Evolutionary conservation across 1,284 basidiomycete genomes (phyloP), one percentile per base, ranked within the genome.

Genomic region (Inonotus obliquus): DNA sequence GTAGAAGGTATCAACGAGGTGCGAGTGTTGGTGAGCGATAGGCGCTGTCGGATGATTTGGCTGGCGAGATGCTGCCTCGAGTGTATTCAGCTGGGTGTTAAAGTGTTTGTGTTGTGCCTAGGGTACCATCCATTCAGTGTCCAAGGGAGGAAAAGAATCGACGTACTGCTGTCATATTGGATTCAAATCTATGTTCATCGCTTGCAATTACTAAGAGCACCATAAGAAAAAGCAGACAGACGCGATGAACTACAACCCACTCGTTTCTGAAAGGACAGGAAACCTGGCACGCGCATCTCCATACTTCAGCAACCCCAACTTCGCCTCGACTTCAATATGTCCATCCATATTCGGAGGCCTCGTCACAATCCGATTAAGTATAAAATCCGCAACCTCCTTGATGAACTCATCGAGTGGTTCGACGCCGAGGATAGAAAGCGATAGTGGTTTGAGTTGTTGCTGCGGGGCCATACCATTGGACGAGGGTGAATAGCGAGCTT

Each of bases 331-430:
- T 80, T 97, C 85, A 5, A 89, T 78, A 32, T 75, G 65, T 6
- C 79, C 75, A 1, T 60, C 62, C 57, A 77, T 66, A 65, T 84
- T 79, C 32, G 68, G 80, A 11, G 41, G 41, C 21, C 80, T 79
- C 13, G 76, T 83, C 63, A 72, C 70, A 65, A 91, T 84, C 76
- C 80, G 84, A 68, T 85, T 84, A 73, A 91, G 83, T 25, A 98
- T 79, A 75, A 94, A 99, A 73, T 98, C 93, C 25, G 92, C 95
- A 52, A 99, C 82, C 68, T 92, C 89, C 69, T 84, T 84, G 64
- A 95, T 94, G 72, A 98, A 96, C 71, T 98, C 96, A 75, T 98
- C 96, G 44, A 95, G 77, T 2, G 96, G 95, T 69, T 96, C 92
- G 54, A 96, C 87, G 61, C 92, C 93, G 49, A 98, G 88, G 67